Percentiles rank a stretch among this genome's conserved stretches.
phyloP scores from a whole-genome alignment of 345 rosid species.

The Mallotus nudiflorus region DNA sequence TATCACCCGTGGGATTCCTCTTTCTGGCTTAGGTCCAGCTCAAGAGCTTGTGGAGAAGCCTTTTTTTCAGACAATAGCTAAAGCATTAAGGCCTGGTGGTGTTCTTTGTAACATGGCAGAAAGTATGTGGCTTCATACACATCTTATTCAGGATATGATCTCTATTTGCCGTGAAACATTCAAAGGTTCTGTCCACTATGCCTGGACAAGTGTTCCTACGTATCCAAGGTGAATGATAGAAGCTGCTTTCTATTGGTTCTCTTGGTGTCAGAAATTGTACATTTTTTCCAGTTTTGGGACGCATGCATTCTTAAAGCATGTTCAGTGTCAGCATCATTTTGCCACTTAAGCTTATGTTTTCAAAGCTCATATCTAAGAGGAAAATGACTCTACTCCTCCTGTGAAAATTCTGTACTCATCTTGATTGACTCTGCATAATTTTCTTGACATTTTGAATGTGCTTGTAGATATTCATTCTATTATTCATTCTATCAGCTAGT shows the following conservation, averaged over 20 bases:
- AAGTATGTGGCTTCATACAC: conserved; percentile 99
- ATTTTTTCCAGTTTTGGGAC: neutral
- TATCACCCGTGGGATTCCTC: conserved; percentile 1
- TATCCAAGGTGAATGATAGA: conserved; percentile 73
- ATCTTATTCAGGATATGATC: conserved; percentile 85
- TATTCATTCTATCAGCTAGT: neutral
- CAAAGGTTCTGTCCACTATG: conserved; percentile 83
- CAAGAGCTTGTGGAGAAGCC: conserved; percentile 94
- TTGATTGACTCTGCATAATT: too few species aligned
- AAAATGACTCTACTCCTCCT: neutral
- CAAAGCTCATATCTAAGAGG: neutral
- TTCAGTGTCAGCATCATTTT: neutral
- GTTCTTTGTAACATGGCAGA: conserved; percentile 96
- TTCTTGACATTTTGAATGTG: too few species aligned
- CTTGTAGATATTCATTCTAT: too few species aligned
- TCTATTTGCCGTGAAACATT: conserved; percentile 69
- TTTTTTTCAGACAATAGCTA: conserved; percentile 74
- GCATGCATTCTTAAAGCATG: conserved; percentile 1
- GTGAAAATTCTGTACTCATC: too few species aligned
- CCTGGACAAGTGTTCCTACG: conserved; percentile 96
- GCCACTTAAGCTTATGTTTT: neutral
- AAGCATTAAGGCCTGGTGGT: conserved; percentile 88
- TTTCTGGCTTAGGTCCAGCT: conserved; percentile 72
- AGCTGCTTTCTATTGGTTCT: neutral
- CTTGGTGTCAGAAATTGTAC: neutral